Evolutionary conservation across 148 eudicot genomes (phyloP).

Genomic region (Pouteria glomerata): DNA sequence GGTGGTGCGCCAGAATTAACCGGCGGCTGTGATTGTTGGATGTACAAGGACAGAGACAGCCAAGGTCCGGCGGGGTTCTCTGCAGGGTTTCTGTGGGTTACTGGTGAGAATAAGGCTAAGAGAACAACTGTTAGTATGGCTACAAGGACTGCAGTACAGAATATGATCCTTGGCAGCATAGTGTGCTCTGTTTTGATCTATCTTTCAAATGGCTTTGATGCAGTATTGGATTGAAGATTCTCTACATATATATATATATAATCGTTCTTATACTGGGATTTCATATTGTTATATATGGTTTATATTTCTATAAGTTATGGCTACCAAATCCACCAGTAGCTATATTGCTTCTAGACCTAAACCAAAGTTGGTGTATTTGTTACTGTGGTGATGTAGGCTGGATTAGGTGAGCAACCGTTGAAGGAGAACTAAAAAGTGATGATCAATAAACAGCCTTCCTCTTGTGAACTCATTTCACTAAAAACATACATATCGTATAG

Average conservation of each 20-base stretch:
- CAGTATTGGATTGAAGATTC: constrained; percentile 2
- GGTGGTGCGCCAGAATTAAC: constrained; percentile 1
- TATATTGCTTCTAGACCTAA: constrained; percentile 10
- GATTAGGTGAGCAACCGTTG: too few relatives aligned
- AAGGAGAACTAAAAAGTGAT: too few relatives aligned
- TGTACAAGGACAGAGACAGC: constrained; percentile 57
- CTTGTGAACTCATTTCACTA: too few relatives aligned
- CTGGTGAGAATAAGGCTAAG: constrained; percentile 53
- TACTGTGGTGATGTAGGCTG: too few relatives aligned
- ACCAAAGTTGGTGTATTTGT: too few relatives aligned
- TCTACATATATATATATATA: constrained; percentile 1
- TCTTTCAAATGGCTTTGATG: neutral
- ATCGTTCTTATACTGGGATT: too few relatives aligned
- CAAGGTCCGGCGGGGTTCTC: constrained; percentile 19
- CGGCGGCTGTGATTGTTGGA: constrained; percentile 41
- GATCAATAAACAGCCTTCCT: too few relatives aligned
- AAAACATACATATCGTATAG: too few relatives aligned
- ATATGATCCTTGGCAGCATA: constrained; percentile 56
- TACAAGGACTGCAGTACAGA: constrained; percentile 47
- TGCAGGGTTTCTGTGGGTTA: constrained; percentile 28
- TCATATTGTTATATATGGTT: too few relatives aligned
- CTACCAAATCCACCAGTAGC: constrained; percentile 41
- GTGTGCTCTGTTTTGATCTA: constrained; percentile 1
- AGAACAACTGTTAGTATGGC: constrained; percentile 55
- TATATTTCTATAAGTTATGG: constrained; percentile 13